Evolutionary conservation across 2,329 filamentous ascomycete genomes (phyloP), one percentile per base, ranked within the genome.

Genomic region (Exserohilum rostratum): DNA sequence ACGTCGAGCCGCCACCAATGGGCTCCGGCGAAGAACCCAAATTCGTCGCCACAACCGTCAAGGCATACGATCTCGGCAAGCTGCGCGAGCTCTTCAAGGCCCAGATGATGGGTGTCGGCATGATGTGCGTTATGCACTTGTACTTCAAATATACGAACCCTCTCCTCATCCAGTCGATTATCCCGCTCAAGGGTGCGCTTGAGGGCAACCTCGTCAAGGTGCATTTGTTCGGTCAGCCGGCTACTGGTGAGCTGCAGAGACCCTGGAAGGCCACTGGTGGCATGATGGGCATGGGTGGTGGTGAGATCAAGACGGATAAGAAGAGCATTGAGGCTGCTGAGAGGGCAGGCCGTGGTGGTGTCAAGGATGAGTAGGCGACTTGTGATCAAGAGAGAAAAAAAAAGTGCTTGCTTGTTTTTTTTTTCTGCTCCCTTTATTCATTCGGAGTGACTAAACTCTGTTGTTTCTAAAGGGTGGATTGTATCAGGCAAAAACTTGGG

Each of bases 81-180:
- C 85, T 98, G 74, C 90, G 90, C 80, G 82, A 85, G 62, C 84
- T 91, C 64, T 91, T 93, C 85, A 95, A 95, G 78, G 85, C 88
- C 62, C 93, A 98, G 82, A 80, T 96, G 71, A 98, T 96, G 90
- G 95, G 95, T 57, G 83, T 99, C 55, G 93, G 85, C 77, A 99
- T 99, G 93, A 98, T 99, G 93, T 87, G 79, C 59, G 90, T 97
- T 73, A 98, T 99, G 93, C 95, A 99, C 82, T 66, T 99, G 59
- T 99, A 98, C 87, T 90, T 99, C 85, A 93, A 97, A 79, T 99
- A 98, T 88, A 98, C 93, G 82, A 99, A 98, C 87, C 95, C 95
- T 37, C 90, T 99, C 46, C 83, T 97, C 72, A 96, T 99, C 82
- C 95, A 99, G 86, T 96, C 90, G 77, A 96, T 99, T 81, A 95